Conservation (phyloP, 2,329 filamentous ascomycete genomes). For the Aureobasidium sp. region DNA sequence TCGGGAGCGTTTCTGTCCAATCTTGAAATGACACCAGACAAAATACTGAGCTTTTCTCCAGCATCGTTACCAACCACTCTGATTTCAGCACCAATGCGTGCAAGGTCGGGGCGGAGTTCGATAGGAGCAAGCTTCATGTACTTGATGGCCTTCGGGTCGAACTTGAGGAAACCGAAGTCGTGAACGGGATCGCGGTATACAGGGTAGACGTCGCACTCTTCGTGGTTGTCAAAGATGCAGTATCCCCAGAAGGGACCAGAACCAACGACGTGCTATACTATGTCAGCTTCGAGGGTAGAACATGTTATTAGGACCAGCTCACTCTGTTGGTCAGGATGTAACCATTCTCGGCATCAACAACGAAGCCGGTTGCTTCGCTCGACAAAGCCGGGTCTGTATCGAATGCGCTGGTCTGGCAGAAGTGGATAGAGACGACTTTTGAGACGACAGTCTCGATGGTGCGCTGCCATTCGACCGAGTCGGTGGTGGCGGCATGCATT, state of each 20-base stretch:
- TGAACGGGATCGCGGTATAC: conserved; percentile 98
- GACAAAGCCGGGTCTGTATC: conserved; percentile 92
- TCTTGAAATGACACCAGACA: conserved; percentile 94
- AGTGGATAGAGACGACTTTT: conserved; percentile 97
- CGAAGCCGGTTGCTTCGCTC: conserved; percentile 94
- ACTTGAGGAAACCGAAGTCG: conserved; percentile 94
- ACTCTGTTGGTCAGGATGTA: conserved; percentile 47
- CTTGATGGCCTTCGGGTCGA: conserved; percentile 91
- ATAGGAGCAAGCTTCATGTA: conserved; percentile 88
- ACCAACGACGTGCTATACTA: conserved; percentile 69
- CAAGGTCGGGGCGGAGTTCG: conserved; percentile 73
- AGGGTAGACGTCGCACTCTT: conserved; percentile 88
- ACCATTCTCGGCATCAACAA: conserved; percentile 88
- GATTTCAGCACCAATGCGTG: conserved; percentile 84
- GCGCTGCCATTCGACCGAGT: conserved; percentile 85
- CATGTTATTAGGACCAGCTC: background rate
- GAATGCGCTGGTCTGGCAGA: conserved; percentile 96
- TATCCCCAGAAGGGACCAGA: conserved; percentile 97
- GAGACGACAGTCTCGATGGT: conserved; percentile 91
- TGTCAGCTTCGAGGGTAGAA: background rate
- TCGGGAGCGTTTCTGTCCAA: conserved; percentile 95
- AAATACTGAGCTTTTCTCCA: conserved; percentile 93
- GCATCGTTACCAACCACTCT: conserved; percentile 97
- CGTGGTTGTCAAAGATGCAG: conserved; percentile 97
- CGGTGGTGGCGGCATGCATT: conserved; percentile 41